Evolutionary conservation across 2,329 filamentous ascomycete species (phyloP).

Genomic region (Septoria petroselini): DNA sequence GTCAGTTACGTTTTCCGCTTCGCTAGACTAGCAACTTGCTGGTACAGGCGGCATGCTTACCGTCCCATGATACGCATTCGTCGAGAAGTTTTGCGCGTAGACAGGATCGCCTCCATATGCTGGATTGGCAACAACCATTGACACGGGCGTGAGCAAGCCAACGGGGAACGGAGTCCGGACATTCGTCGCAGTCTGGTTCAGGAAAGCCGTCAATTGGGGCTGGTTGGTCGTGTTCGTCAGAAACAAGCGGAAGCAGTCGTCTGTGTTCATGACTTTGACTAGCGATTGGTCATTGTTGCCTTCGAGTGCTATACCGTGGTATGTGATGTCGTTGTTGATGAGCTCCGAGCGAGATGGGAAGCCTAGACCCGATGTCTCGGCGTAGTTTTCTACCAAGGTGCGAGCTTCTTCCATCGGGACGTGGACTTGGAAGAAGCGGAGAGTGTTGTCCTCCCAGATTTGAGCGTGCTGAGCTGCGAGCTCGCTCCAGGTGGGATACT

Average conservation of each 20-base stretch:
- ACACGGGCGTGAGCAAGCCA: conserved; percentile 55
- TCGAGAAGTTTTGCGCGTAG: conserved; percentile 54
- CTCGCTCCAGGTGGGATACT: conserved; percentile 48
- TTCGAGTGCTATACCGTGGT: conserved; percentile 58
- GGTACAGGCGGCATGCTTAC: too few relatives aligned
- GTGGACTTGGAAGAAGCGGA: conserved; percentile 55
- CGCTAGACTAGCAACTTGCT: too few relatives aligned
- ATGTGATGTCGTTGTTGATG: conserved; percentile 48
- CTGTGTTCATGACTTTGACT: conserved; percentile 61
- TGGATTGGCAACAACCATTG: conserved; percentile 60
- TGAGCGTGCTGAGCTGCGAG: conserved; percentile 53
- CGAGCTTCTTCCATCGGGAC: conserved; percentile 48
- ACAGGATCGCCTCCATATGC: conserved; percentile 51
- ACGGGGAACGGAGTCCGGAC: conserved; percentile 58
- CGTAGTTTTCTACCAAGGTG: conserved; percentile 50
- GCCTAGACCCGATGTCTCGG: conserved; percentile 36
- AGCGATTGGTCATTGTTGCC: conserved; percentile 50
- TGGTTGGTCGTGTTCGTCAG: conserved; percentile 56
- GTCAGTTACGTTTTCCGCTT: too few relatives aligned
- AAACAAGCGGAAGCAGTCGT: conserved; percentile 63
- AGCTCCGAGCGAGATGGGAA: conserved; percentile 47
- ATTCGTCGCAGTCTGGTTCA: conserved; percentile 57
- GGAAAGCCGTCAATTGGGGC: conserved; percentile 54
- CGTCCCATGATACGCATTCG: conserved; percentile 60
- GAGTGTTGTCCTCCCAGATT: conserved; percentile 61